A percentile compares a stretch with the other conserved stretches of the same genome.
Conservation (phyloP, 1,284 basidiomycete genomes). For the Leccinum fuscescens region DNA sequence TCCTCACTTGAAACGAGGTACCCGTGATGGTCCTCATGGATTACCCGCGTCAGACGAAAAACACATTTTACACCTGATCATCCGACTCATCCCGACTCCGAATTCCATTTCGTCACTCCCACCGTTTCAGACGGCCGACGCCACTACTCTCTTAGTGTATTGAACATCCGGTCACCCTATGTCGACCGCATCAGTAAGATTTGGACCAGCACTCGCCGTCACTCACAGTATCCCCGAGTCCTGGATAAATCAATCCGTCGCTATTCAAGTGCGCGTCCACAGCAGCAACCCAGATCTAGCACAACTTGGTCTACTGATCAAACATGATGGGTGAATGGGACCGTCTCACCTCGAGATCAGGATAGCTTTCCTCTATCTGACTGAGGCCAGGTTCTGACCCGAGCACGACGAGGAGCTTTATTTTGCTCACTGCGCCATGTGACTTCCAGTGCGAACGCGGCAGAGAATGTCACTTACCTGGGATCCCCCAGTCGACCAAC, state of each 20-base stretch:
- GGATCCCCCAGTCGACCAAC: constrained; percentile 85
- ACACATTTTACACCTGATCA: not conserved
- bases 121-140: not conserved
- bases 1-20: not conserved
- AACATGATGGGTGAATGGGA: not conserved
- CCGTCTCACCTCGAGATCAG: constrained; percentile 71
- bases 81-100: not conserved
- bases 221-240: constrained; percentile 84
- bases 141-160: constrained; percentile 45
- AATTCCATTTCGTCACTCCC: constrained; percentile 5
- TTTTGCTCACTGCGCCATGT: constrained; percentile 52
- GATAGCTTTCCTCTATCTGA: constrained; percentile 65
- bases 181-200: not conserved
- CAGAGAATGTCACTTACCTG: constrained; percentile 43
- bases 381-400: constrained; percentile 76
- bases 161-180: constrained; percentile 67
- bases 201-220: not conserved
- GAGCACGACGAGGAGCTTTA: constrained; percentile 84
- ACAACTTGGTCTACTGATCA: constrained; percentile 1
- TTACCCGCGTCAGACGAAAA: not conserved
- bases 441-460: not conserved
- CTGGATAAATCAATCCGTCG: constrained; percentile 79
- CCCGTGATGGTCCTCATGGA: not conserved
- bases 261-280: constrained; percentile 72
- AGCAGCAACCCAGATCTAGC: constrained; percentile 80